Conservation (phyloP, 2,329 filamentous ascomycete genomes). For the Ophiosphaerella korrae region DNA sequence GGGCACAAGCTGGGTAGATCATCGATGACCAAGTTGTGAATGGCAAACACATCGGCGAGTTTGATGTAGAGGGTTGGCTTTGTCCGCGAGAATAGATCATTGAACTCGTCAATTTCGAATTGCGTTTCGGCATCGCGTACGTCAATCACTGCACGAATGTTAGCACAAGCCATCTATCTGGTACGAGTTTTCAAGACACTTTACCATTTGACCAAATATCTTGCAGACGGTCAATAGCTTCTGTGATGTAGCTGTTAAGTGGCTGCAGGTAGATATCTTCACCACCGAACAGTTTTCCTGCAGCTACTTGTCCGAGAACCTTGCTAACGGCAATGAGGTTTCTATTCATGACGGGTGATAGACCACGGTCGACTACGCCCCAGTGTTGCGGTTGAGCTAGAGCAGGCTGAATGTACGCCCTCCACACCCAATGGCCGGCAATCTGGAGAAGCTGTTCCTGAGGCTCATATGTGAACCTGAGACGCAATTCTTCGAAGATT, state of each 20-base stretch:
- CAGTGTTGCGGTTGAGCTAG: slow-evolving; percentile 89
- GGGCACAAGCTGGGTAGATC: slow-evolving; percentile 81
- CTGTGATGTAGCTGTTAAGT: slow-evolving; percentile 86
- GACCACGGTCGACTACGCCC: slow-evolving; percentile 85
- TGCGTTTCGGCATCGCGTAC: slow-evolving; percentile 87
- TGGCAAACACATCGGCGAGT: slow-evolving; percentile 94
- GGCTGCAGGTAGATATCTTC: slow-evolving; percentile 97
- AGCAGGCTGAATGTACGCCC: slow-evolving; percentile 88
- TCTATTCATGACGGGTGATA: slow-evolving; percentile 90
- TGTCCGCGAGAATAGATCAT: slow-evolving; percentile 93
- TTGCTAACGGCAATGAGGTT: slow-evolving; percentile 91
- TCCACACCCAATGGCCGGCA: slow-evolving; percentile 91
- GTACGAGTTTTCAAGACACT: slow-evolving; percentile 32
- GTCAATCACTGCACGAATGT: slow-evolving; percentile 66
- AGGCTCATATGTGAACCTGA: slow-evolving; percentile 80
- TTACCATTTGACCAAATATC: slow-evolving; percentile 72
- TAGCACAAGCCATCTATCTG: slow-evolving; percentile 31
- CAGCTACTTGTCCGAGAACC: slow-evolving; percentile 85
- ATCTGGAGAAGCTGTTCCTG: slow-evolving; percentile 79
- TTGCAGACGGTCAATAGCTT: slow-evolving; percentile 79
- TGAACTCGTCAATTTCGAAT: slow-evolving; percentile 99
- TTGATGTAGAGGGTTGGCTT: slow-evolving; percentile 99
- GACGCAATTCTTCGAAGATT: slow-evolving; percentile 77
- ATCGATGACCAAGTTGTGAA: slow-evolving; percentile 83
- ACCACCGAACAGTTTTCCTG: slow-evolving; percentile 87